Percentiles rank a stretch among this genome's conserved stretches.
phyloP scores from a whole-genome alignment of 768 basidiomycete genomes.

The Mycena latifolia region DNA sequence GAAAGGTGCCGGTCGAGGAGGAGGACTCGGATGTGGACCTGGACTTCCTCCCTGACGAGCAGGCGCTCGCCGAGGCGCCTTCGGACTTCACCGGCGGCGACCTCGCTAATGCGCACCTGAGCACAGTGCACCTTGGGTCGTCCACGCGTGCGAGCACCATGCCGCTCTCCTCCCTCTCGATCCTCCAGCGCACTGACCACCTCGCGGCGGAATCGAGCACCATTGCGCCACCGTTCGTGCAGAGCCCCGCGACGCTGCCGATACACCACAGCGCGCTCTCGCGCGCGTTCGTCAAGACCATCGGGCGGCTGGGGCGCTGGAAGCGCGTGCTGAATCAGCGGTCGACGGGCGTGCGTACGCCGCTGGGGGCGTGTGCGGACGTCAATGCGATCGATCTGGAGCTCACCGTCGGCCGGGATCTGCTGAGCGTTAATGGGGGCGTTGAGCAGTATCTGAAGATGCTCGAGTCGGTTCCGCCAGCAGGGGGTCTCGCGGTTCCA shows the following conservation, averaged over 20 bases:
- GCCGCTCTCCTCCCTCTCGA: slow-evolving; percentile 68
- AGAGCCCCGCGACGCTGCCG: slow-evolving; percentile 60
- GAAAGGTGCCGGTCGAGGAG: slow-evolving; percentile 56
- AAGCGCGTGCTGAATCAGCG: slow-evolving; percentile 76
- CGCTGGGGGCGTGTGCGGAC: slow-evolving; percentile 55
- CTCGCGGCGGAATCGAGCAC: slow-evolving; percentile 42
- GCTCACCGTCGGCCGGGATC: slow-evolving; percentile 67
- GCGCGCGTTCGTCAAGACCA: slow-evolving; percentile 83
- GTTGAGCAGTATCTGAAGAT: slow-evolving; percentile 76
- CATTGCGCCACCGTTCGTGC: slow-evolving; percentile 49
- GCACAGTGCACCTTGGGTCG: slow-evolving; percentile 53
- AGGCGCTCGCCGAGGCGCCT: slow-evolving; percentile 44
- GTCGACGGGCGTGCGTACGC: slow-evolving; percentile 38
- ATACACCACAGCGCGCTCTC: slow-evolving; percentile 75
- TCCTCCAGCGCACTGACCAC: slow-evolving; percentile 74
- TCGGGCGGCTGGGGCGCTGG: slow-evolving; percentile 87
- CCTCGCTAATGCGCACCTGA: slow-evolving; percentile 63
- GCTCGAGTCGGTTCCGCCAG: slow-evolving; percentile 51
- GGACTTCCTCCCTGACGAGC: slow-evolving; percentile 74
- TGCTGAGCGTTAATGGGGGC: slow-evolving; percentile 70
- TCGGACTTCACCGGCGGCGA: slow-evolving; percentile 54
- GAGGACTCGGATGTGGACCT: slow-evolving; percentile 83
- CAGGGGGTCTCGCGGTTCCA: background rate
- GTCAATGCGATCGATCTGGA: slow-evolving; percentile 82
- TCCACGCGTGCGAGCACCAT: slow-evolving; percentile 60